phyloP scores from a whole-genome alignment of 2,329 filamentous ascomycete genomes.

The Sporothrix pseudoabietina region DNA sequence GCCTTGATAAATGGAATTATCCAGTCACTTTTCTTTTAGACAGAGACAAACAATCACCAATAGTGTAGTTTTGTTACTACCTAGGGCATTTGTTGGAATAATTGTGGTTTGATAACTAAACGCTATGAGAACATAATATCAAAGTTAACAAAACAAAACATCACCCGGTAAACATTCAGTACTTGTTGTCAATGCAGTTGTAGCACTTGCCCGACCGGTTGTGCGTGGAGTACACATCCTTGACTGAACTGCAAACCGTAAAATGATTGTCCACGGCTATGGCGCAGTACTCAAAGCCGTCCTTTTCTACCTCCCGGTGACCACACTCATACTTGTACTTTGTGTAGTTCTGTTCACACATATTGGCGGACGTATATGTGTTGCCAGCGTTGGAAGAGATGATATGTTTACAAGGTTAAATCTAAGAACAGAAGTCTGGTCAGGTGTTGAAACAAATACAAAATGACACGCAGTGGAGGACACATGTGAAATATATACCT shows the following conservation, averaged over 20 bases:
- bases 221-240: background rate
- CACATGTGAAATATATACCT: too few species aligned
- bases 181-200: background rate
- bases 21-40: background rate
- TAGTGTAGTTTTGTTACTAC: too few species aligned
- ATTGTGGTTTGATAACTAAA: too few species aligned
- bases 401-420: background rate
- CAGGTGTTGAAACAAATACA: too few species aligned
- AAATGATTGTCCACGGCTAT: background rate
- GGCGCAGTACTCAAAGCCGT: background rate
- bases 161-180: background rate
- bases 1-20: too few species aligned
- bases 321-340: background rate
- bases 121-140: background rate
- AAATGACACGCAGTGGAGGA: too few species aligned
- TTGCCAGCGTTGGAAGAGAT: background rate
- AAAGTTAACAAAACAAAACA: background rate
- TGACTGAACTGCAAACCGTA: background rate
- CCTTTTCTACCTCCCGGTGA: background rate
- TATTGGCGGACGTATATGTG: background rate
- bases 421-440: too few species aligned
- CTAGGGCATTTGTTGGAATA: too few species aligned
- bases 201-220: conserved; percentile 3
- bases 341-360: background rate
- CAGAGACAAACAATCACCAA: too few species aligned